phyloP scores from a whole-genome alignment of 148 eudicot species.

The Salicornia ramosissima region DNA sequence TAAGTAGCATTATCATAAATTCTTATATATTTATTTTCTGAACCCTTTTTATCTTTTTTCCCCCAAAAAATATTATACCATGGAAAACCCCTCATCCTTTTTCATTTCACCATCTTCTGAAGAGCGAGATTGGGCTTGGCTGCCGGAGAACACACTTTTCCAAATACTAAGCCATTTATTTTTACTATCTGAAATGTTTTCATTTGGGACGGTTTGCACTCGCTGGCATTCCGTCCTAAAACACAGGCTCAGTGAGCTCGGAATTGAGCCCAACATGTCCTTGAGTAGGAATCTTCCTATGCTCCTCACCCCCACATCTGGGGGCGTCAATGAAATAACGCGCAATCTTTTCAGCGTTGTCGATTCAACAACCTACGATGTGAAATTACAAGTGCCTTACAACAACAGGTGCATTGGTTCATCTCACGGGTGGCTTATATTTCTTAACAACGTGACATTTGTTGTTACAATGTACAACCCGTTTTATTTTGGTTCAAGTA shows the following conservation, averaged over 20 bases:
- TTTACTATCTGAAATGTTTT: slow-evolving; percentile 10
- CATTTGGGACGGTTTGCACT: slow-evolving; percentile 16
- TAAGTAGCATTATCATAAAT: too few species aligned
- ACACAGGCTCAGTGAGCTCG: background rate
- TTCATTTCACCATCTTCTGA: background rate
- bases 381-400: slow-evolving; percentile 18
- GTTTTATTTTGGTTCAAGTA: slow-evolving; percentile 12
- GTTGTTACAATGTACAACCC: slow-evolving; percentile 19
- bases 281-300: slow-evolving; percentile 5
- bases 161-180: slow-evolving; percentile 1
- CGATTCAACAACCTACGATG: slow-evolving; percentile 1
- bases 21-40: too few species aligned
- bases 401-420: slow-evolving; percentile 24
- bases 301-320: slow-evolving; percentile 15
- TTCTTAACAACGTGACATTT: background rate
- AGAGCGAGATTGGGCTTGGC: slow-evolving; percentile 4
- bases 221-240: background rate
- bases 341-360: slow-evolving; percentile 15
- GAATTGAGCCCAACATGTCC: background rate
- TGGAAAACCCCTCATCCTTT: background rate
- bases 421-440: slow-evolving; percentile 20
- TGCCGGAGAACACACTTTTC: background rate
- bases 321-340: background rate
- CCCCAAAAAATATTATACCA: too few species aligned
- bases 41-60: too few species aligned